These are phyloP conservation scores for Talaromyces nanjingensis DNA, from an alignment of 495 filamentous ascomycete genomes.

Conservation along the genomic window DNA sequence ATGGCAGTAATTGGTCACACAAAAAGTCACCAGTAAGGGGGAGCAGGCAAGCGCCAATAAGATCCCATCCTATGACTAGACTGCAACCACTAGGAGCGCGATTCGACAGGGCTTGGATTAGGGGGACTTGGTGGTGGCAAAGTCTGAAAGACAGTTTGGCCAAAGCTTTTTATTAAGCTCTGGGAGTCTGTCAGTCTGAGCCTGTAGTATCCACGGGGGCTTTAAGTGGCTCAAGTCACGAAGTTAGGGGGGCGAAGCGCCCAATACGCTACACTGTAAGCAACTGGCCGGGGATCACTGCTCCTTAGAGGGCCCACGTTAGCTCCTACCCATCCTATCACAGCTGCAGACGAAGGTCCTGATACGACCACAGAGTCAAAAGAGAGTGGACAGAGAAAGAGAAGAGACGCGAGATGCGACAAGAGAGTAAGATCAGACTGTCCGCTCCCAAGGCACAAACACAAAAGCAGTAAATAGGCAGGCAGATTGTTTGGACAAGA, in stretches of 20 bases:
- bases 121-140: background rate
- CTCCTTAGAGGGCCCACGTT: conserved; percentile 3
- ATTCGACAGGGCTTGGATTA: background rate
- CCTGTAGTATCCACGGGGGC: background rate
- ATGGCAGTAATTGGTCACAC: background rate
- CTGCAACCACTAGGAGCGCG: background rate
- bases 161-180: background rate
- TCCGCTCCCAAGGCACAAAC: background rate
- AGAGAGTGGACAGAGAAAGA: background rate
- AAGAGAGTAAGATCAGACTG: background rate
- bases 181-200: background rate
- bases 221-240: background rate
- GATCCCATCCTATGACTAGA: background rate
- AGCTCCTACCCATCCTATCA: background rate
- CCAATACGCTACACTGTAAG: background rate
- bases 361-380: background rate
- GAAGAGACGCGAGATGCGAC: conserved; percentile 1
- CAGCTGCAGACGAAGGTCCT: background rate
- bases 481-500: background rate
- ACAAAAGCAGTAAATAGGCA: background rate
- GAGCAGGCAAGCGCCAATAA: background rate
- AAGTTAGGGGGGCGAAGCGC: background rate
- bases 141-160: background rate
- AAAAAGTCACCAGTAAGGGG: background rate
- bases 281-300: background rate